phyloP scores from a whole-genome alignment of 768 basidiomycete genomes.

The Panaeolus cyanescens region DNA sequence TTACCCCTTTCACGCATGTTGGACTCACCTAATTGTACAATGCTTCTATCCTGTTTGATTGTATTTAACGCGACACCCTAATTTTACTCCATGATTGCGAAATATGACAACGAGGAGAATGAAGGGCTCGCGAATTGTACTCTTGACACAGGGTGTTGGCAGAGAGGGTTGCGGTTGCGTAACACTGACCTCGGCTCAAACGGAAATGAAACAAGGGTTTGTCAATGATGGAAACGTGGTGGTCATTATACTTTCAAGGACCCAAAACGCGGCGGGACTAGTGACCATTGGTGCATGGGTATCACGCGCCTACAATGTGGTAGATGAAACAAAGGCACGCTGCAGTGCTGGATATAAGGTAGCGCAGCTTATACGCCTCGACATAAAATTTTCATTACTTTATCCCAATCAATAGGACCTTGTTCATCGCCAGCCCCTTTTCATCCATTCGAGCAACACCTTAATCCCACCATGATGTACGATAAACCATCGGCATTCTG shows the following conservation, averaged over 20 bases:
- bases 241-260: no score
- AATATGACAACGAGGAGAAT: no score
- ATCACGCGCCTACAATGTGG: constrained; percentile 32
- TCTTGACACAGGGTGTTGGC: no score
- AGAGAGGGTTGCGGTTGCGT: background rate
- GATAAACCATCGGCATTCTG: background rate
- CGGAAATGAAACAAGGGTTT: background rate
- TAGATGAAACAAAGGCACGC: background rate
- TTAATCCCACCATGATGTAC: background rate
- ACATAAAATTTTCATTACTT: no score
- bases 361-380: no score
- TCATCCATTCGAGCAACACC: background rate
- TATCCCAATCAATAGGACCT: no score
- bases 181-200: background rate
- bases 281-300: no score
- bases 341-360: background rate
- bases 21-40: background rate
- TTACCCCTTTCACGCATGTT: background rate
- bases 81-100: no score
- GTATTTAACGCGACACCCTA: no score
- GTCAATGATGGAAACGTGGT: background rate
- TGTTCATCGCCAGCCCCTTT: no score
- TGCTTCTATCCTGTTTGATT: background rate
- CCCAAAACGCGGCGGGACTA: no score
- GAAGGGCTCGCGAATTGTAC: background rate